phyloP scores from a whole-genome alignment of 495 filamentous ascomycete genomes.

The Penicillium canariense region DNA sequence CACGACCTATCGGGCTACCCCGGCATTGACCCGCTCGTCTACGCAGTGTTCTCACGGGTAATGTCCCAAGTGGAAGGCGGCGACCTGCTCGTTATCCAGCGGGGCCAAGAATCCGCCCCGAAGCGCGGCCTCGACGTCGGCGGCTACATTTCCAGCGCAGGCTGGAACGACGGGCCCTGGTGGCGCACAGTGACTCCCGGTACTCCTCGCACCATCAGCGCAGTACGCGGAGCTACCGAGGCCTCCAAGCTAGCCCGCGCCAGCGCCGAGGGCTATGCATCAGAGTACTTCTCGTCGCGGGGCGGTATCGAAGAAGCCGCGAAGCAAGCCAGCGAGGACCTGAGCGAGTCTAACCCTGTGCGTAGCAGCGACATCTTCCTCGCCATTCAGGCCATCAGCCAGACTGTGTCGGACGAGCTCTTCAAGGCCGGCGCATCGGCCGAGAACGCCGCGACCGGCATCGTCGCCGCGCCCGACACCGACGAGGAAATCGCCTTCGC shows the following conservation, averaged over 20 bases:
- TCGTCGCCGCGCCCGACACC: constrained; percentile 48
- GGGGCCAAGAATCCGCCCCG: constrained; percentile 78
- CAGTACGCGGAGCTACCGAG: constrained; percentile 76
- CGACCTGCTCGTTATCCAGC: constrained; percentile 93
- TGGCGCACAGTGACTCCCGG: constrained; percentile 69
- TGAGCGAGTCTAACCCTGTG: constrained; percentile 82
- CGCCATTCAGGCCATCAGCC: constrained; percentile 79
- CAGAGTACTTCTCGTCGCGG: constrained; percentile 71
- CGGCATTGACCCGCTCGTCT: constrained; percentile 88
- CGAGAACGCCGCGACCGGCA: constrained; percentile 54
- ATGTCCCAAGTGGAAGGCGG: constrained; percentile 99
- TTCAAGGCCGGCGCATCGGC: constrained; percentile 59
- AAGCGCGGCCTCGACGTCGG: constrained; percentile 58
- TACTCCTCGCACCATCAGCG: constrained; percentile 70
- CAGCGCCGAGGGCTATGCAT: constrained; percentile 81
- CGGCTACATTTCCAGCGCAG: constrained; percentile 52
- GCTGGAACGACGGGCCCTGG: constrained; percentile 93
- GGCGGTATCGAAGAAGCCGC: constrained; percentile 81
- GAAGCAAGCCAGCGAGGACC: constrained; percentile 66
- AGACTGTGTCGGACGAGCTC: constrained; percentile 58
- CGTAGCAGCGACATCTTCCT: constrained; percentile 94
- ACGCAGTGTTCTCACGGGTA: constrained; percentile 88
- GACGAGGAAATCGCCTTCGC: constrained; percentile 75
- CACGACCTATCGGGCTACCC: constrained; percentile 95
- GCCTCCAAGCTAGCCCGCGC: constrained; percentile 86